Base-by-base conservation (phyloP, 1,139 yeast genomes). In the Pichia sp. region DNA sequence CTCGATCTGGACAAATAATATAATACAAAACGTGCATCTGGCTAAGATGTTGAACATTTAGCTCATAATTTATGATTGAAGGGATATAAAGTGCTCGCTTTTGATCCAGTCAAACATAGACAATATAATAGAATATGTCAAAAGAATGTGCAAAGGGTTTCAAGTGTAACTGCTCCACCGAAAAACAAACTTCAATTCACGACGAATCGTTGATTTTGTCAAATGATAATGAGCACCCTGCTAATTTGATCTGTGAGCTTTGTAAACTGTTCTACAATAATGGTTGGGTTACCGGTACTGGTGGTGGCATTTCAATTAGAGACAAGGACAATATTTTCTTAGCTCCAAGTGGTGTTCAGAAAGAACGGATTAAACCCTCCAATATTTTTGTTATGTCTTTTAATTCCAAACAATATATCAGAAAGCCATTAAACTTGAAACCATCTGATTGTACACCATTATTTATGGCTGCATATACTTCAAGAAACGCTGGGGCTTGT, bases 321-420 rank as follows among this genome's bases (percentile, higher is more conserved):
- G 79, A 82, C 43, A 71, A 64, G 3, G 71, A 78, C 47, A 59
- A 69, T 37, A 79, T 86, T 26, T 90, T 76, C 60, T 73, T 90
- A 40, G 95, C 97, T 0, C 97, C 97, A 3, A 85, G 95, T 7
- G 97, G 97, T 1, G 95, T 90, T 6, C 97, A 90, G 61, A 90
- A 90, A 65, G 97, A 90, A 63, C 70, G 90, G 52, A 80, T 90
- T 74, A 67, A 73, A 43, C 95, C 95, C 2, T 74, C 77, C 57
- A 88, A 90, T 60, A 74, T 90, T 78, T 87, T 86, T 62, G 87
- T 87, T 16, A 81, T 82, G 66, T 80, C 81, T 50, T 62, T 72
- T 27, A 69, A 72, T 7, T 68, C 74, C n/a, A 68, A 72, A 43
- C 70, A 72, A 44, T 77, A 84, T 48, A 55, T 85, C 27, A 66